Evolutionary conservation across 805 yeast genomes (phyloP).

Genomic region (Wickerhamomyces canadensis): DNA sequence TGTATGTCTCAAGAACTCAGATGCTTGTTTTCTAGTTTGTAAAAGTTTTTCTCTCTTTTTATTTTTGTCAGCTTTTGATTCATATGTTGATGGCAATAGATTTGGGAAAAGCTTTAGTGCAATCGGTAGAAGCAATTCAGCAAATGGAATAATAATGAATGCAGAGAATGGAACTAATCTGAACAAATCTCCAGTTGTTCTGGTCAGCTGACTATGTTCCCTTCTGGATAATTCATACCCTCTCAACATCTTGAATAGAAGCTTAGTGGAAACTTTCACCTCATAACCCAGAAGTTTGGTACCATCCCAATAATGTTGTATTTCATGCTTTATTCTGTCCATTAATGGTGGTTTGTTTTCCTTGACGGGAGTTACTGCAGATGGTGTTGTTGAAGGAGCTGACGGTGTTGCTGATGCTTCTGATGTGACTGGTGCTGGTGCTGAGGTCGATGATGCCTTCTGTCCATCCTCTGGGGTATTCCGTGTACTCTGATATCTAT

Average conservation of each 20-base stretch:
- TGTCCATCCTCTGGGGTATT: not conserved
- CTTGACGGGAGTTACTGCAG: conserved; percentile 16
- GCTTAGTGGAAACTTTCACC: conserved; percentile 74
- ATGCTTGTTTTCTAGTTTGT: conserved; percentile 58
- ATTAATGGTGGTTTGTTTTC: conserved; percentile 51
- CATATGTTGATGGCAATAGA: conserved; percentile 88
- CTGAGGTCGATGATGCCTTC: no score
- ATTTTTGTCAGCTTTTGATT: conserved; percentile 54
- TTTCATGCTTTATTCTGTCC: conserved; percentile 85
- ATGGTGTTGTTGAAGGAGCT: not conserved
- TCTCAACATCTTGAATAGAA: conserved; percentile 73
- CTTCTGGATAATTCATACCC: conserved; percentile 92
- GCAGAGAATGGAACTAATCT: conserved; percentile 90
- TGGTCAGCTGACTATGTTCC: conserved; percentile 79
- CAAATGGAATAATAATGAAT: conserved; percentile 88
- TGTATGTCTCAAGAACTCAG: conserved; percentile 58
- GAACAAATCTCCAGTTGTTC: conserved; percentile 81
- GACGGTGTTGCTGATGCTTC: no score
- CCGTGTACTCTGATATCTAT: conserved; percentile 4
- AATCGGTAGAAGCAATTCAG: conserved; percentile 83
- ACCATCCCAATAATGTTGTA: conserved; percentile 92
- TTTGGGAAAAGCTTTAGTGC: conserved; percentile 93
- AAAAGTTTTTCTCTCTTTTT: conserved; percentile 52
- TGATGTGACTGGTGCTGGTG: no score
- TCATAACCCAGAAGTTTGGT: conserved; percentile 91